A percentile compares a stretch with the other conserved stretches of the same genome.
These are phyloP conservation scores for Xylariaceae sp. DNA, from an alignment of 2,329 filamentous ascomycete genomes.

Conservation along the genomic window DNA sequence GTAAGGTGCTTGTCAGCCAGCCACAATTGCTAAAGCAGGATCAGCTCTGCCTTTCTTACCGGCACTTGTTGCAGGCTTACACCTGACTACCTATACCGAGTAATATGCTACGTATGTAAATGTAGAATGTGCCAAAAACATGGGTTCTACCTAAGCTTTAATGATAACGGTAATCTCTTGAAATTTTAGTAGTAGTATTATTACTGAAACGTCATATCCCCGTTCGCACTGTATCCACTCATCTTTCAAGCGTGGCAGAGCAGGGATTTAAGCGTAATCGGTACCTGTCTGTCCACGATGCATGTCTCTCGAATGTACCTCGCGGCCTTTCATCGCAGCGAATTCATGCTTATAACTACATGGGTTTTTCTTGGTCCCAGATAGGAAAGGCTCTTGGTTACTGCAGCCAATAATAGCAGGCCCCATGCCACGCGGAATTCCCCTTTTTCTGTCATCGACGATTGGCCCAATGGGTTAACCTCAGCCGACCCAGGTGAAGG, in stretches of 20 bases:
- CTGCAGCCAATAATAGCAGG: conserved; percentile 13
- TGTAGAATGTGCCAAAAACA: no score
- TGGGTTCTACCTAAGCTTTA: no score
- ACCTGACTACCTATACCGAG: no score
- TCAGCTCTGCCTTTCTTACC: no score
- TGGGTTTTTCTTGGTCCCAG: conserved; percentile 4
- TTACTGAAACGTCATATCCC: conserved; percentile 14
- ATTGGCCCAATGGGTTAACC: conserved; percentile 8
- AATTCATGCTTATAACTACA: conserved; percentile 2
- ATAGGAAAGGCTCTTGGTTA: conserved; percentile 10
- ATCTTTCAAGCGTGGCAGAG: conserved; percentile 20
- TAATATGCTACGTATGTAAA: no score
- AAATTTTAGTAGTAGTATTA: no score
- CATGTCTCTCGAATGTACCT: conserved; percentile 14
- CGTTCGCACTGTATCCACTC: conserved; percentile 11
- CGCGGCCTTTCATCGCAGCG: conserved; percentile 11
- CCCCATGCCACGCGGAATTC: conserved; percentile 15
- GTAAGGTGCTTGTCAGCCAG: not conserved
- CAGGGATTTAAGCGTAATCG: conserved; percentile 24
- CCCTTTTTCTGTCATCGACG: not conserved
- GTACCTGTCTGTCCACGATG: conserved; percentile 12
- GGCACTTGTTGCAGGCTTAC: no score
- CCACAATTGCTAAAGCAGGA: not conserved
- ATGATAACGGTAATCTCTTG: no score
- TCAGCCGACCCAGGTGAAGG: conserved; percentile 21